These are phyloP conservation scores for Pleurotus tuoliensis DNA, from an alignment of 768 basidiomycete genomes.

Conservation along the genomic window DNA sequence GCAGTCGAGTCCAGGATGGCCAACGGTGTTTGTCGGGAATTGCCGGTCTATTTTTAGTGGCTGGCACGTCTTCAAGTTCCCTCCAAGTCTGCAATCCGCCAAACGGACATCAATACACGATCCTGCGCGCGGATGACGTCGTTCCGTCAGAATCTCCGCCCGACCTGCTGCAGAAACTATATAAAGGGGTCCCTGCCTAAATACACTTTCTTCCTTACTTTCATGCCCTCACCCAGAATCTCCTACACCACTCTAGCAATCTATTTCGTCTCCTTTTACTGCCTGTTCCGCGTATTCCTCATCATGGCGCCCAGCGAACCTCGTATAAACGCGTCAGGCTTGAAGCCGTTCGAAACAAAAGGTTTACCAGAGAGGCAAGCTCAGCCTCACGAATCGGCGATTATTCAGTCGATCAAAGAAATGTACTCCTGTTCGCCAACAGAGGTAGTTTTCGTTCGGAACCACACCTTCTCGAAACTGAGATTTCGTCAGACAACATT, in stretches of 20 bases:
- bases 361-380: slow-evolving; percentile 30
- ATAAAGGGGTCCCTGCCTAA: not conserved
- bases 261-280: not conserved
- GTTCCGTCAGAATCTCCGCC: not conserved
- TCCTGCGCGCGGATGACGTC: not conserved
- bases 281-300: slow-evolving; percentile 12
- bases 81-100: not conserved
- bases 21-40: not conserved
- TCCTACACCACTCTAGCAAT: not conserved
- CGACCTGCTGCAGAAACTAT: not conserved
- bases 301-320: slow-evolving; percentile 14
- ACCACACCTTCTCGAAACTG: not conserved
- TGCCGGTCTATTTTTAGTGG: not conserved
- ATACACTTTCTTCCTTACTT: not conserved
- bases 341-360: slow-evolving; percentile 34
- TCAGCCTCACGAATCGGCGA: slow-evolving; percentile 30
- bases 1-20: not conserved
- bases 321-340: slow-evolving; percentile 32
- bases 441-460: slow-evolving; percentile 19
- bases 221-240: not conserved
- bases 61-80: not conserved
- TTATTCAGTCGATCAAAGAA: slow-evolving; percentile 40
- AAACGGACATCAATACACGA: not conserved
- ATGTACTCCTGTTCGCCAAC: slow-evolving; percentile 36
- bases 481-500: slow-evolving; percentile 31